Conservation (phyloP, 2,329 filamentous ascomycete genomes). For the Alternaria tenuissima region DNA sequence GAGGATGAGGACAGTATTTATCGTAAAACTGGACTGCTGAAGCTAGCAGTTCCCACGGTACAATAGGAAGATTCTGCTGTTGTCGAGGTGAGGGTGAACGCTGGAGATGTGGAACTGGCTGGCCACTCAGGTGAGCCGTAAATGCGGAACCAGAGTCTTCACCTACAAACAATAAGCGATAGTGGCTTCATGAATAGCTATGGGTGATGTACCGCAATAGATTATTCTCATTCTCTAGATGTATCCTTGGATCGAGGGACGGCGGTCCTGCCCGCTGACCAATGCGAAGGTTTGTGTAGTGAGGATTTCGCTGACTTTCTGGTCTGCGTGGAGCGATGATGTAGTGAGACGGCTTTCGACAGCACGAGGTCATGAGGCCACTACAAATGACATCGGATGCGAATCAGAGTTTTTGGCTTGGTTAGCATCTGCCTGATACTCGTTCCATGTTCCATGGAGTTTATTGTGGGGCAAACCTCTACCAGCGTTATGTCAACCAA, state of each 20-base stretch:
- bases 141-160: neutral
- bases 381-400: neutral
- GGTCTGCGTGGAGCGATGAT: neutral
- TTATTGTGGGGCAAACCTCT: neutral
- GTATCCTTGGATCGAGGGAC: neutral
- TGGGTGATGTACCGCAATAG: neutral
- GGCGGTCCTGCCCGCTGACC: neutral
- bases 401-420: neutral
- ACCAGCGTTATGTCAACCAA: neutral
- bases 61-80: neutral
- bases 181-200: neutral
- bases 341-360: neutral
- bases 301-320: neutral
- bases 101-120: neutral
- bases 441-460: neutral
- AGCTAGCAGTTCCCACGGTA: neutral
- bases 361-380: too few species aligned
- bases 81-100: neutral
- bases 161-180: neutral
- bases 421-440: neutral
- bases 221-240: neutral
- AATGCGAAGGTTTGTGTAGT: neutral
- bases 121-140: neutral
- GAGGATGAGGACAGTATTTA: neutral
- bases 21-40: neutral